Evolutionary conservation across 768 basidiomycete genomes (phyloP), one percentile per base, ranked within the genome.

Genomic region (Udeniomyces megalosporus): DNA sequence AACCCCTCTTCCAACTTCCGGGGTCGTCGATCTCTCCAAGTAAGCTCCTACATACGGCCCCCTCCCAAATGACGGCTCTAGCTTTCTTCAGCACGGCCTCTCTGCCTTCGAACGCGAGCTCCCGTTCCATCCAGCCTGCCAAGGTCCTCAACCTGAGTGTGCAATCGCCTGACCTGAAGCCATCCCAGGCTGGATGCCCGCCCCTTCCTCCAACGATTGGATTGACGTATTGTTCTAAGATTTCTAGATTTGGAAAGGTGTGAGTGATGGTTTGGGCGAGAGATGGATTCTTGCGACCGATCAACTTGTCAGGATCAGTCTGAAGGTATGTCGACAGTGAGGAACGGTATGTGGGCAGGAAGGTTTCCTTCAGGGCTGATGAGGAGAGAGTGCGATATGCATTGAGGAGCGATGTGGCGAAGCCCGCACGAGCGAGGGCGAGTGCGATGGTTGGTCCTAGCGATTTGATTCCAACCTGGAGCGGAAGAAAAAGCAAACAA

Each of bases 361-460:
- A 67, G 5, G 66, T 83, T 0, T 42, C 31, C 34, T 28, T 31
- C 22, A 63, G 56, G 4, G 11, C 34, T 2, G 12, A 2, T 5
- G 28, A 29, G 6, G 17, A 10, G n/a, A 52, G 50, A 2, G 35
- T 51, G 10, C 11, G 28, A 45, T 58, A 63, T 14, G 62, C 62
- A 12, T 51, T 11, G 29, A 58, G 29, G 55, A 63, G 62, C 26
- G n/a, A 0, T 4, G n/a, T 15, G 5, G 88, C 85, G 61, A 90
- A 83, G 1, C 89, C 88, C 60, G 84, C 85, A 66, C 80, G 80
- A 0, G 88, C 88, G 1, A 96, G 80, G 12, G 80, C 88, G 51
- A 83, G 81, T 0, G 90, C 82, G 51, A 81, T 88, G 24, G 78
- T 78, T 0, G 70, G 68, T 12, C 72, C 72, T 70, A 57, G 20